Base-by-base conservation (phyloP, 139 green algal species). In the Tetradesmus obliquus region DNA sequence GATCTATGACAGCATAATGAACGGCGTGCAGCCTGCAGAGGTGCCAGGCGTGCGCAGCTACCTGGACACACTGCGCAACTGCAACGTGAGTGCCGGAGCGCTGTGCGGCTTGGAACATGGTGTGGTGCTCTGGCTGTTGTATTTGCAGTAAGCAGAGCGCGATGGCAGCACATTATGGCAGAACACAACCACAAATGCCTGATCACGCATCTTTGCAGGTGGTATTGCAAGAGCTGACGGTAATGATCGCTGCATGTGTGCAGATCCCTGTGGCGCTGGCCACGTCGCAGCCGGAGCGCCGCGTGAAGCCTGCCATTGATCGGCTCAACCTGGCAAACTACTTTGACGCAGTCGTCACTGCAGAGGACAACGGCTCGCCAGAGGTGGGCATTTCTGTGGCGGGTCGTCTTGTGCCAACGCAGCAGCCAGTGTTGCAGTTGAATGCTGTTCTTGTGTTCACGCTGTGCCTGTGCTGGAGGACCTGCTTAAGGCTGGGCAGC, bases 311-410 rank as follows among this genome's bases (percentile, higher is more conserved):
- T 5, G 88, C 84, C 17, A 55, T 96, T 6, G 93, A 97, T 22
- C 87, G 89, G 3, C 88, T 94, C 2, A 95, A 95, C 2, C 89
- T 99, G 60, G 22, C 76, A 2, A 57, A 91, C 2, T 92, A 89
- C 76, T 98, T 99, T 91, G 94, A 97, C n/a, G 92, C 94, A 9
- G 92, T 99, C 0, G 92, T 99, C 3, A 97, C 96, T 0, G 96
- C 95, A 2, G 97, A 99, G 74, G 71, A 90, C 71, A 90, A 90
- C 55, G 86, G 86, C 22, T 69, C 86, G 60, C 69, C 86, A 71
- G 86, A 90, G 86, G 86, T 84, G 66, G 19, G 85, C 76, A 3
- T n/a, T 24, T 24, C n/a, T 24, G 12, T 6, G 66, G 10, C 62
- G 10, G 57, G 8, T 66, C 8, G 57, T 9, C 32, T 45, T 45